These are phyloP conservation scores for Clavispora carvajalis DNA, from an alignment of 805 yeast species.

Conservation along the genomic window DNA sequence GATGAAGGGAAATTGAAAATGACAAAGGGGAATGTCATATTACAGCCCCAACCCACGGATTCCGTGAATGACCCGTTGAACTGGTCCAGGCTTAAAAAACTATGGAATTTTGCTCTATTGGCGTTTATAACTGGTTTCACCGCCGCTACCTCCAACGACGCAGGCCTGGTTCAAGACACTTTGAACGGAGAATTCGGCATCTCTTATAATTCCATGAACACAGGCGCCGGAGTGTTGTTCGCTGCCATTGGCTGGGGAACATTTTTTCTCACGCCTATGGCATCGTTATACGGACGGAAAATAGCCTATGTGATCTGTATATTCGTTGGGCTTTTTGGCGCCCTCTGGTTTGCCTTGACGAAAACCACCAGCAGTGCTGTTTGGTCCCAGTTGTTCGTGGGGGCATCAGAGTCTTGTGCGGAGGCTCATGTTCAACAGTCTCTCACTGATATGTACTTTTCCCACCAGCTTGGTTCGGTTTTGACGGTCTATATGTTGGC, in stretches of 20 bases:
- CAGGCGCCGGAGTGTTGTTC: slow-evolving; percentile 77
- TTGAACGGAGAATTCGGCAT: slow-evolving; percentile 58
- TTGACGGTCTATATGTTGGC: slow-evolving; percentile 71
- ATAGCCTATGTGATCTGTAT: slow-evolving; percentile 59
- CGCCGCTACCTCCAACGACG: slow-evolving; percentile 71
- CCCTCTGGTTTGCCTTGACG: slow-evolving; percentile 64
- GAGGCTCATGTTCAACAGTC: slow-evolving; percentile 68
- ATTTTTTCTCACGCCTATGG: slow-evolving; percentile 59
- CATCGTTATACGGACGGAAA: slow-evolving; percentile 66
- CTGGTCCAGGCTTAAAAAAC: slow-evolving; percentile 34
- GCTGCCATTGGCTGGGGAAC: slow-evolving; percentile 64
- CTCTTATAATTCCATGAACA: slow-evolving; percentile 63
- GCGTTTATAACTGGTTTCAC: slow-evolving; percentile 61
- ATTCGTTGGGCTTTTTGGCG: slow-evolving; percentile 55
- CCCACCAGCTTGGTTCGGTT: slow-evolving; percentile 69
- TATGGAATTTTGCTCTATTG: slow-evolving; percentile 34
- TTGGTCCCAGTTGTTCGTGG: slow-evolving; percentile 76
- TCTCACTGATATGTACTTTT: slow-evolving; percentile 67
- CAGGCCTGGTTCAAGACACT: slow-evolving; percentile 66
- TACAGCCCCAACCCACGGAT: slow-evolving; percentile 47
- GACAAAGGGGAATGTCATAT: slow-evolving; percentile 28
- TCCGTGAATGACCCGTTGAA: slow-evolving; percentile 47
- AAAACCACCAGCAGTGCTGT: slow-evolving; percentile 54
- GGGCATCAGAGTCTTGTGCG: slow-evolving; percentile 75
- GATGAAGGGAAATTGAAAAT: slow-evolving; percentile 8